Percentiles rank a stretch among this genome's conserved stretches.
Conservation (phyloP, 345 rosid species). For the Pelargonium nanum region DNA sequence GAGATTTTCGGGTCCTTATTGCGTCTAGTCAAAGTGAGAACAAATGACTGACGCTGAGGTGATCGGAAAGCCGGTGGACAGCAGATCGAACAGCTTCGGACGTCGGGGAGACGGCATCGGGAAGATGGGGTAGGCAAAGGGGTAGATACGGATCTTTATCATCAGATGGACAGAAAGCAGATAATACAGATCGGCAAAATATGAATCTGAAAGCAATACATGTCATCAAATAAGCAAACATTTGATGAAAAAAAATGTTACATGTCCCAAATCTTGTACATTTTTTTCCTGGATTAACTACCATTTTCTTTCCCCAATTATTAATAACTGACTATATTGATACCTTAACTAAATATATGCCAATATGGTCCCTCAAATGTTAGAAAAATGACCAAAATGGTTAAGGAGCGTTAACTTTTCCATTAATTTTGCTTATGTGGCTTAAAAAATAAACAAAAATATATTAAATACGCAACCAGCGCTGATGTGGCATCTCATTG, state of each 20-base stretch:
- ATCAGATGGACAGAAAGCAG: slow-evolving; percentile 32
- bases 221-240: background rate
- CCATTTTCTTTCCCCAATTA: too few relatives aligned
- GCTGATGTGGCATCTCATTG: too few relatives aligned
- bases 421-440: too few relatives aligned
- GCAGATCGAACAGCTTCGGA: slow-evolving; percentile 42
- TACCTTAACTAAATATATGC: too few relatives aligned
- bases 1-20: slow-evolving; percentile 10
- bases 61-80: slow-evolving; percentile 46
- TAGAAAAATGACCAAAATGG: too few relatives aligned
- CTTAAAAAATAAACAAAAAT: too few relatives aligned
- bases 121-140: slow-evolving; percentile 72
- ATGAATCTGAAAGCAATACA: slow-evolving; percentile 55
- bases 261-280: too few relatives aligned
- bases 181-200: slow-evolving; percentile 66
- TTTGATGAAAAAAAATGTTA: background rate
- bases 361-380: too few relatives aligned
- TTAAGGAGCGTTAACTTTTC: too few relatives aligned
- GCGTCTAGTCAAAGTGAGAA: slow-evolving; percentile 35
- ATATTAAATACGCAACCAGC: too few relatives aligned
- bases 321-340: too few relatives aligned
- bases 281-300: too few relatives aligned
- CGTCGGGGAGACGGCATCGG: slow-evolving; percentile 43
- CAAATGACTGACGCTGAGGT: slow-evolving; percentile 45
- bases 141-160: slow-evolving; percentile 51